Evolutionary conservation across 192 early-diverging fungal genomes (phyloP), one percentile per base, ranked within the genome.

Genomic region (Powellomyces hirtus): DNA sequence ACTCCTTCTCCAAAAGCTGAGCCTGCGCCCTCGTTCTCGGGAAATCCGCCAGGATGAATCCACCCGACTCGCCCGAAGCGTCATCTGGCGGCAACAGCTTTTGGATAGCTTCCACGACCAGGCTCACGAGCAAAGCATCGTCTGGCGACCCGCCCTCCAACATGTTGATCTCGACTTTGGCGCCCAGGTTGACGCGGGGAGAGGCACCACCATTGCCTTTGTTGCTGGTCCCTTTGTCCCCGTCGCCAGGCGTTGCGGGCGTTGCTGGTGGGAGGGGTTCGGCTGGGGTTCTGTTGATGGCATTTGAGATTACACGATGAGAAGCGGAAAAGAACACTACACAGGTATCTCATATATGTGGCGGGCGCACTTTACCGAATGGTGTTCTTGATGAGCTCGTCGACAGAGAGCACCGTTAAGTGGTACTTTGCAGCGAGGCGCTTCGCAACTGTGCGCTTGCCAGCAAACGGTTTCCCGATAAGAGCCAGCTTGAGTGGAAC

Each of bases 31-130:
- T 53, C 29, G 64, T 87, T 51, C 79, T 35, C 22, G 85, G 85
- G 64, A 87, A 87, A 49, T 86, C 82, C 1, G 80, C 62, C 20
- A 87, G 52, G 30, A 87, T 62, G 71, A 83, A 82, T 1, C 85
- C 85, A 2, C 75, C 75, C 4, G 61, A 51, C 30, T 50, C 46
- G 13, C 24, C 38, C 20, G 36, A 34, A 0, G n/a, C 44, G 8
- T 77, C 67, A 2, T 34, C 31, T 18, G 5, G 6, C 1, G 73
- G 66, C 38, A 64, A 11, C 13, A 53, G 53, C 38, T 58, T 46
- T 22, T 70, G 71, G 40, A 87, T 80, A 10, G 78, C 73, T n/a
- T 86, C 81, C 11, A 77, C 69, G 2, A 87, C 81, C 26, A 87
- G 66, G 6, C 66, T 27, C 26, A 87, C 85, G 0, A 87, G 38